phyloP scores from a whole-genome alignment of 2,329 filamentous ascomycete genomes.

The Magnaporthiopsis incrustans region DNA sequence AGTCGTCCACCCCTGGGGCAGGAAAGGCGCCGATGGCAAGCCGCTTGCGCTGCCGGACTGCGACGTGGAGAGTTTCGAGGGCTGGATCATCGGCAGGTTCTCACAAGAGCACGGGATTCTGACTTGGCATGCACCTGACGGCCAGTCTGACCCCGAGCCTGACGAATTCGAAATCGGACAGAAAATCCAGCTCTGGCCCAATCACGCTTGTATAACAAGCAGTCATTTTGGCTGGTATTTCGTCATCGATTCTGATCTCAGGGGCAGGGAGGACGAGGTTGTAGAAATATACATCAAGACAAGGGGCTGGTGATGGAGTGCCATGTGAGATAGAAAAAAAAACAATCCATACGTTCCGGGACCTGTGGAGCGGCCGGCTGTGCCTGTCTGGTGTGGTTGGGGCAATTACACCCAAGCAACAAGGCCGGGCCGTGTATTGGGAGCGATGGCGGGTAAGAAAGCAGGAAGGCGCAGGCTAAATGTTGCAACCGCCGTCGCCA shows the following conservation, averaged over 20 bases:
- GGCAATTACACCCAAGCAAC: background rate
- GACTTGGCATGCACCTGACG: conserved; percentile 39
- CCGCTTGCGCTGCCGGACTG: conserved; percentile 24
- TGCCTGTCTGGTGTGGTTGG: background rate
- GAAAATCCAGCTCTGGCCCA: conserved; percentile 65
- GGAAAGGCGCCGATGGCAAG: conserved; percentile 7
- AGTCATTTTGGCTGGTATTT: conserved; percentile 66
- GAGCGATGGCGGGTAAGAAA: background rate
- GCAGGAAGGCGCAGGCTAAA: background rate
- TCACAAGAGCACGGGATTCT: conserved; percentile 75
- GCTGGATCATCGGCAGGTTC: conserved; percentile 63
- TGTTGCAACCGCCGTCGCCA: background rate
- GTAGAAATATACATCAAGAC: conserved; percentile 71
- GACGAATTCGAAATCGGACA: conserved; percentile 52
- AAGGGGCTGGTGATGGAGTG: conserved; percentile 53
- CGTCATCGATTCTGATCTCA: conserved; percentile 56
- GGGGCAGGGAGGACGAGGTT: conserved; percentile 48
- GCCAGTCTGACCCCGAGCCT: background rate
- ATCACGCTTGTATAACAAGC: conserved; percentile 72
- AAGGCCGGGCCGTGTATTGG: background rate
- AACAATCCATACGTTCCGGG: background rate
- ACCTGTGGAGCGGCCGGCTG: too few relatives aligned
- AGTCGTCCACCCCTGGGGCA: conserved; percentile 52
- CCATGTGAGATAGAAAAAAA: background rate
- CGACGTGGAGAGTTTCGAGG: conserved; percentile 25